These are phyloP conservation scores for Aspergillus sp. DNA, from an alignment of 2,329 filamentous ascomycete species.

Conservation along the genomic window DNA sequence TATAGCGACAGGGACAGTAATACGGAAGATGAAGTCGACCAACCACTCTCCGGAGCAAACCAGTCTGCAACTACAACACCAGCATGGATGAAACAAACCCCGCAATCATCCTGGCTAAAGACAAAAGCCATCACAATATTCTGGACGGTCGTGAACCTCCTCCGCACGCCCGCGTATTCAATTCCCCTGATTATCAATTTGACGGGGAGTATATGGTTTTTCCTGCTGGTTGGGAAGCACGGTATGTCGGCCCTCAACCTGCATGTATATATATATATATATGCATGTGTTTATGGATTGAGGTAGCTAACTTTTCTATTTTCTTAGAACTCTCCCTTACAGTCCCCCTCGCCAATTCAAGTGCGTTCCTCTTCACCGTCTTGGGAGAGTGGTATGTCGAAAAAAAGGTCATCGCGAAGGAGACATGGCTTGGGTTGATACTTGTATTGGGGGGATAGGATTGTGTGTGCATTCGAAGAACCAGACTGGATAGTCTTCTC, in stretches of 20 bases:
- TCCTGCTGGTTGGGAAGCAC: constrained; percentile 84
- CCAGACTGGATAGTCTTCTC: constrained; percentile 2
- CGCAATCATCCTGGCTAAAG: constrained; percentile 52
- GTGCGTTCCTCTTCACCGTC: constrained; percentile 95
- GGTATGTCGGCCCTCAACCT: constrained; percentile 49
- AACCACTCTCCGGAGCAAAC: constrained; percentile 1
- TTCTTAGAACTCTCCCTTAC: constrained; percentile 77
- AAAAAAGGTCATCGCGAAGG: constrained; percentile 79
- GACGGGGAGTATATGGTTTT: constrained; percentile 95
- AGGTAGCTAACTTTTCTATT: neutral
- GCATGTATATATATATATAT: too few species aligned
- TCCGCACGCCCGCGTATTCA: constrained; percentile 78
- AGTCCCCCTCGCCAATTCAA: constrained; percentile 88
- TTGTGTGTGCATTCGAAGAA: constrained; percentile 66
- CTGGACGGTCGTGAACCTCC: constrained; percentile 72
- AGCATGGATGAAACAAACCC: constrained; percentile 24
- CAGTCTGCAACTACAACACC: neutral
- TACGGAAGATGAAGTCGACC: constrained; percentile 6
- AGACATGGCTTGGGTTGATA: constrained; percentile 78
- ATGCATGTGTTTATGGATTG: neutral
- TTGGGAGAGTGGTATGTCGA: constrained; percentile 94
- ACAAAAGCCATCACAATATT: constrained; percentile 60
- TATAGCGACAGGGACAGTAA: constrained; percentile 11
- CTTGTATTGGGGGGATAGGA: constrained; percentile 76
- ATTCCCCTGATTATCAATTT: constrained; percentile 81